Conservation (phyloP, 1,284 basidiomycete species). For the Schizopora paradoxa region DNA sequence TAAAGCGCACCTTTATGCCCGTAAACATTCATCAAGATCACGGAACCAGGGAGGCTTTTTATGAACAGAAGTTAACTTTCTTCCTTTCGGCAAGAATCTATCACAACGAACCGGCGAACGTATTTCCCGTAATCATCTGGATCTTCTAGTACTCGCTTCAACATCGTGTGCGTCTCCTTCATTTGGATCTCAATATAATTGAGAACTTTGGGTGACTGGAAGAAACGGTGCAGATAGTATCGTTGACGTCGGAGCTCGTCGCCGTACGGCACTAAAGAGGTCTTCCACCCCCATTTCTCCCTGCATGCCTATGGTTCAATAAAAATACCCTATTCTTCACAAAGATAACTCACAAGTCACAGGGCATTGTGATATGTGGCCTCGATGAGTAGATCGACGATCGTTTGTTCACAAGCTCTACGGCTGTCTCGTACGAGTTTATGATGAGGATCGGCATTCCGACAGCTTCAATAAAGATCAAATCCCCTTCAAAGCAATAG, state of each 20-base stretch:
- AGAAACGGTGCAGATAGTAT: slow-evolving; percentile 4
- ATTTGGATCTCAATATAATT: slow-evolving; percentile 2
- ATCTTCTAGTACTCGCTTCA: background rate
- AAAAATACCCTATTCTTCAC: too few relatives aligned
- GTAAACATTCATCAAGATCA: background rate
- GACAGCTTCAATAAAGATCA: slow-evolving; percentile 21
- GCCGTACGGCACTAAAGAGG: slow-evolving; percentile 8
- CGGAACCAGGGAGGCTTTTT: background rate
- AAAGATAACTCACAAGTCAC: background rate
- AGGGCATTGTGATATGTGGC: slow-evolving; percentile 15
- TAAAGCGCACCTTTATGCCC: slow-evolving; percentile 1
- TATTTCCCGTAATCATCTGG: slow-evolving; percentile 1
- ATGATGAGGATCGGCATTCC: slow-evolving; percentile 22
- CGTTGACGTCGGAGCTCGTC: slow-evolving; percentile 7
- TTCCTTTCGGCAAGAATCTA: background rate
- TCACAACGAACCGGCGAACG: background rate
- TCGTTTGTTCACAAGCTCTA: slow-evolving; percentile 23
- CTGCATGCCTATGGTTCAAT: too few relatives aligned
- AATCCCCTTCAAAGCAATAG: too few relatives aligned
- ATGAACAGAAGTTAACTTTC: background rate
- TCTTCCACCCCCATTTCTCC: slow-evolving; percentile 6
- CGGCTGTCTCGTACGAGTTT: slow-evolving; percentile 21
- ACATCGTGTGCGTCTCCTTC: background rate
- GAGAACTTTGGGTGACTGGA: background rate
- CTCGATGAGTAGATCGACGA: slow-evolving; percentile 22